phyloP scores from a whole-genome alignment of 495 filamentous ascomycete species.

The Aspergillus olivimuriae region DNA sequence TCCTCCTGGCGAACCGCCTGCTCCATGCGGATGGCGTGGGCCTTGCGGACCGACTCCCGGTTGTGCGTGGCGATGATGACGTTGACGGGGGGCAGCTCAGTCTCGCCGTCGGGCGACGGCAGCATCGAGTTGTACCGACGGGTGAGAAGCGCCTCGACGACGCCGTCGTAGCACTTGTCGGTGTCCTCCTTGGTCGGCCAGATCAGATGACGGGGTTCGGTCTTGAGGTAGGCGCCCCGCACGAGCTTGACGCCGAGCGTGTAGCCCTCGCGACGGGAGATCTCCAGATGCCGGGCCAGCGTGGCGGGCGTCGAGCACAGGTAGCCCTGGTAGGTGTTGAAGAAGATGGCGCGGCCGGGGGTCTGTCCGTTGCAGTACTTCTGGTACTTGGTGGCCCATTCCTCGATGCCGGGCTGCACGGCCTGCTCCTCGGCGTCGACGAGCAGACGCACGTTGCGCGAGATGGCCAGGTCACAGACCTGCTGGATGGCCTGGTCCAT shows the following conservation, averaged over 20 bases:
- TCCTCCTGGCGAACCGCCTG: constrained; percentile 39
- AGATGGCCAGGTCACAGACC: constrained; percentile 70
- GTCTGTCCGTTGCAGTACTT: constrained; percentile 65
- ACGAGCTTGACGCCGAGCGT: constrained; percentile 88
- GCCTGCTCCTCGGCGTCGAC: constrained; percentile 86
- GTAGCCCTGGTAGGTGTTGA: constrained; percentile 80
- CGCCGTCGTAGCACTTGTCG: constrained; percentile 56
- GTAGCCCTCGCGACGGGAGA: constrained; percentile 61
- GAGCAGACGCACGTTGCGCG: constrained; percentile 66
- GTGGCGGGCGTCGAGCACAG: constrained; percentile 62
- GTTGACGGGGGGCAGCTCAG: constrained; percentile 55
- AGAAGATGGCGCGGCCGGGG: constrained; percentile 57
- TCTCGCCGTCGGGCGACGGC: constrained; percentile 23
- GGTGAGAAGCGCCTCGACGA: constrained; percentile 51
- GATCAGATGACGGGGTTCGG: constrained; percentile 72
- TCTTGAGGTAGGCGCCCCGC: constrained; percentile 80
- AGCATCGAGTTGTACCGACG: constrained; percentile 49
- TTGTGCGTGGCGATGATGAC: constrained; percentile 92
- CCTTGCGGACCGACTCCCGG: constrained; percentile 67
- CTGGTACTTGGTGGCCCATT: constrained; percentile 76
- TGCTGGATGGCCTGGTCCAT: constrained; percentile 64
- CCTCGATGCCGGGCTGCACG: constrained; percentile 76
- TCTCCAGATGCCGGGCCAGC: constrained; percentile 60
- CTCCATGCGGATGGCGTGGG: constrained; percentile 50
- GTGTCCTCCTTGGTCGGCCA: constrained; percentile 81